phyloP scores from a whole-genome alignment of 2,329 filamentous ascomycete genomes.

The Sarocladium kiliense region DNA sequence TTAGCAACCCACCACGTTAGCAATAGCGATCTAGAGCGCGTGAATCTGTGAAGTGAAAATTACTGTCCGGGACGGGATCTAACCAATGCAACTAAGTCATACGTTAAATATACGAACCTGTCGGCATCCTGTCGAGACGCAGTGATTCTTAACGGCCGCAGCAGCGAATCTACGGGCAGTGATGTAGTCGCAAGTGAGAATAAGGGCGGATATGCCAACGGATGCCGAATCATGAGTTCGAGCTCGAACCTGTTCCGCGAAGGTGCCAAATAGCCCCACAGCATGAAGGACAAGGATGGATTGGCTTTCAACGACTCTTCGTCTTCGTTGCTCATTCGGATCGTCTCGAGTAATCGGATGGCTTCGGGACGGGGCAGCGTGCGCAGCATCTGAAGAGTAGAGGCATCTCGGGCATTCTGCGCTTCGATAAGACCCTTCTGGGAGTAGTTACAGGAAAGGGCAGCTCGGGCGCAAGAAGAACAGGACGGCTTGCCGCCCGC shows the following conservation, averaged over 20 bases:
- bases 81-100: too few relatives aligned
- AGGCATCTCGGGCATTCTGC: not conserved
- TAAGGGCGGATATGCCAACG: not conserved
- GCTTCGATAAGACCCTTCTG: not conserved
- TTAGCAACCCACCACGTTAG: too few relatives aligned
- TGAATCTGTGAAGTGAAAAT: too few relatives aligned
- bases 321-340: not conserved
- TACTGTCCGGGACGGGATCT: too few relatives aligned
- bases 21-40: too few relatives aligned
- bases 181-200: not conserved
- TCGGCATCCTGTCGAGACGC: not conserved
- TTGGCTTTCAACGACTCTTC: not conserved
- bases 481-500: not conserved
- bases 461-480: not conserved
- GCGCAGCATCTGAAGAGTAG: not conserved
- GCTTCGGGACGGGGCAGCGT: not conserved
- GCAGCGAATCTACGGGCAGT: not conserved
- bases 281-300: not conserved
- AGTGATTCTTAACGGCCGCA: not conserved
- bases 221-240: not conserved
- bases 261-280: not conserved
- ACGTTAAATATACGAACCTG: too few relatives aligned
- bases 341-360: not conserved
- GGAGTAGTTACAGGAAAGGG: not conserved
- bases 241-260: not conserved